These are phyloP conservation scores for Dactylellina haptotyla DNA, from an alignment of 2,329 filamentous ascomycete species.

Conservation along the genomic window DNA sequence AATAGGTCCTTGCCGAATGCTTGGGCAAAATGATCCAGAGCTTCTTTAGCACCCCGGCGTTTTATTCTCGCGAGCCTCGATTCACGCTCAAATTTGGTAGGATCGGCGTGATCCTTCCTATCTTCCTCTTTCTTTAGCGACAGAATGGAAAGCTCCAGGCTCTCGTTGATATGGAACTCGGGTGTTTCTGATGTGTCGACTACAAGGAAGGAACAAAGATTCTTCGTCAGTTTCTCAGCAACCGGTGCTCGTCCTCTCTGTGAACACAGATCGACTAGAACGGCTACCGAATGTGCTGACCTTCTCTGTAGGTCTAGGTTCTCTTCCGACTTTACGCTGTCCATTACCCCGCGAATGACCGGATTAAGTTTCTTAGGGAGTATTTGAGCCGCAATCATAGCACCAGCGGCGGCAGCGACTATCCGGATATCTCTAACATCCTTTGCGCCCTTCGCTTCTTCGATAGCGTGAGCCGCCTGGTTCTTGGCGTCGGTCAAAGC, in stretches of 20 bases:
- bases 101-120: slow-evolving; percentile 88
- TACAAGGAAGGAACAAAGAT: slow-evolving; percentile 96
- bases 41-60: slow-evolving; percentile 90
- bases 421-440: slow-evolving; percentile 85
- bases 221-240: slow-evolving; percentile 94
- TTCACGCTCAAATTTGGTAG: slow-evolving; percentile 87
- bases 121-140: slow-evolving; percentile 98
- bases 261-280: slow-evolving; percentile 86
- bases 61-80: slow-evolving; percentile 89
- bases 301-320: slow-evolving; percentile 87
- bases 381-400: slow-evolving; percentile 84
- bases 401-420: slow-evolving; percentile 84
- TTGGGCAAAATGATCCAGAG: slow-evolving; percentile 83
- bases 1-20: slow-evolving; percentile 82
- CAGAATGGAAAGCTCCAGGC: slow-evolving; percentile 81
- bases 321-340: slow-evolving; percentile 95
- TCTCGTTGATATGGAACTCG: slow-evolving; percentile 85
- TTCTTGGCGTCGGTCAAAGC: slow-evolving; percentile 80
- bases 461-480: slow-evolving; percentile 76
- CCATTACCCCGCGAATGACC: slow-evolving; percentile 97
- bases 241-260: slow-evolving; percentile 81
- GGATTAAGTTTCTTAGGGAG: slow-evolving; percentile 92
- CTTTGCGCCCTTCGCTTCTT: slow-evolving; percentile 82
- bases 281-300: slow-evolving; percentile 84
- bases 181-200: slow-evolving; percentile 97